phyloP scores from a whole-genome alignment of 1,139 yeast species.

The Zygosaccharomyces sapae region DNA sequence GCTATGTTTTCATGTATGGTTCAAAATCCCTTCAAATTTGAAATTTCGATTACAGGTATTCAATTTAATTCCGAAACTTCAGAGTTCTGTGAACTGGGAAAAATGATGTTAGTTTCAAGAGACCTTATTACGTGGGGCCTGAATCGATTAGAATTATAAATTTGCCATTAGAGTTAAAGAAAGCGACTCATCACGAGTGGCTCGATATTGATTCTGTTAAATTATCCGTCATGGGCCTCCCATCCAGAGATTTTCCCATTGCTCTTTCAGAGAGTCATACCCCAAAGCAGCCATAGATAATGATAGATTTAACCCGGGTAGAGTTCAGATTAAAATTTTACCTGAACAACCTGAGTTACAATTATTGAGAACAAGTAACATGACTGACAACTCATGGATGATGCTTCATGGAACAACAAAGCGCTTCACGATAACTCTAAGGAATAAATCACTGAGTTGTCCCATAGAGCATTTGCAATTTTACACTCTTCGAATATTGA shows the following conservation, averaged over 20 bases:
- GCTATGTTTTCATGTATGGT: constrained; percentile 52
- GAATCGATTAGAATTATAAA: constrained; percentile 40
- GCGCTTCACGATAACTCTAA: constrained; percentile 48
- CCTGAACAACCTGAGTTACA: constrained; percentile 35
- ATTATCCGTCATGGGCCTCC: constrained; percentile 49
- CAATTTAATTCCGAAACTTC: constrained; percentile 39
- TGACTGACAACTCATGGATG: constrained; percentile 42
- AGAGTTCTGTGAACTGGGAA: constrained; percentile 32
- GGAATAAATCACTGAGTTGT: constrained; percentile 43
- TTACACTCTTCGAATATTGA: constrained; percentile 28
- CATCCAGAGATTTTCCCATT: constrained; percentile 26
- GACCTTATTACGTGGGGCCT: constrained; percentile 40
- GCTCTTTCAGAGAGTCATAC: constrained; percentile 11
- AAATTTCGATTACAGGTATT: constrained; percentile 57
- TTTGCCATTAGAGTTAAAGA: constrained; percentile 44
- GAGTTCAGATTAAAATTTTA: constrained; percentile 22
- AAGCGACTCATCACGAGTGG: constrained; percentile 38
- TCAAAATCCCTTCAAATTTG: constrained; percentile 81
- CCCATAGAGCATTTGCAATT: constrained; percentile 28
- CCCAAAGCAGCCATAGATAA: constrained; percentile 1
- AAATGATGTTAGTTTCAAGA: constrained; percentile 17
- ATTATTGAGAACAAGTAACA: constrained; percentile 22
- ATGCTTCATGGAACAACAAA: constrained; percentile 71
- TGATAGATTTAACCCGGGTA: constrained; percentile 9
- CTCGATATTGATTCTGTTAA: constrained; percentile 41